phyloP scores from a whole-genome alignment of 208 protist genomes.

The Trypanosoma rangeli region DNA sequence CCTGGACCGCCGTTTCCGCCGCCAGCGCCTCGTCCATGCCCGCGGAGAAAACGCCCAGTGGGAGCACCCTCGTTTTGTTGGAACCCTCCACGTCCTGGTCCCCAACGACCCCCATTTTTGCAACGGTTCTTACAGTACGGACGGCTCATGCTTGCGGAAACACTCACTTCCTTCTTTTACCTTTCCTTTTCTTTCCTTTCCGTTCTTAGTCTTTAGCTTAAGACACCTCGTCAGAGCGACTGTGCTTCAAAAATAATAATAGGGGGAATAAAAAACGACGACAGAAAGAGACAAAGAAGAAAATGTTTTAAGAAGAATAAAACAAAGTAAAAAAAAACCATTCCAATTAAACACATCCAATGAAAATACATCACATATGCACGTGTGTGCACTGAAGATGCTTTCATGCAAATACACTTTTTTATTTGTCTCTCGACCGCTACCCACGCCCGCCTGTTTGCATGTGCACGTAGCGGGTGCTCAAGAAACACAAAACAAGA shows the following conservation, averaged over 20 bases:
- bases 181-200: constrained; percentile 1
- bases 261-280: neutral
- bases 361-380: neutral
- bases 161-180: neutral
- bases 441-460: no score
- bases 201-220: neutral
- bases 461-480: no score
- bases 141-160: constrained; percentile 42
- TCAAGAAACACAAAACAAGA: neutral
- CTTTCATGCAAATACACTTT: neutral
- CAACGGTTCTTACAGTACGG: constrained; percentile 59
- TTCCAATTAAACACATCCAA: neutral
- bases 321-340: neutral
- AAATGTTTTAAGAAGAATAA: neutral
- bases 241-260: constrained; percentile 1
- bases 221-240: neutral
- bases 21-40: constrained; percentile 21
- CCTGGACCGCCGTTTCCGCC: constrained; percentile 22
- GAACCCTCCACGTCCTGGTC: constrained; percentile 8
- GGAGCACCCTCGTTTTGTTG: neutral
- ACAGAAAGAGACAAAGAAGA: constrained; percentile 8
- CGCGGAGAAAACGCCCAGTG: neutral
- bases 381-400: no score
- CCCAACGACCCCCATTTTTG: constrained; percentile 24
- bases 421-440: neutral